These are phyloP conservation scores for Noccaea caerulescens DNA, from an alignment of 345 rosid genomes.

Conservation along the genomic window DNA sequence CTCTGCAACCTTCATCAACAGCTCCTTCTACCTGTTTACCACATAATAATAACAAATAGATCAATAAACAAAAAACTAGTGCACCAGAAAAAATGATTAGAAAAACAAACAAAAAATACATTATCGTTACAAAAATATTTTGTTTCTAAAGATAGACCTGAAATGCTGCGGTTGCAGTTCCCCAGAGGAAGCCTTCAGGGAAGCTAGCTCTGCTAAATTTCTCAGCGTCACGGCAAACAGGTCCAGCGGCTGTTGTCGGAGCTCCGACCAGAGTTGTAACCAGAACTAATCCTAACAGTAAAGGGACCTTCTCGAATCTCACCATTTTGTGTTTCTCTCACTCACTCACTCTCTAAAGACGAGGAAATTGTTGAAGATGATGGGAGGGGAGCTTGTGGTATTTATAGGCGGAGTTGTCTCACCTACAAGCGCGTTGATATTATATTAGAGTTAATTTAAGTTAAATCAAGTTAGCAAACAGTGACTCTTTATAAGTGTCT, in stretches of 20 bases:
- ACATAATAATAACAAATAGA: not conserved
- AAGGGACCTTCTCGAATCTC: constrained; percentile 34
- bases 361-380: constrained; percentile 23
- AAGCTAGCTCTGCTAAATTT: constrained; percentile 40
- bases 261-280: constrained; percentile 32
- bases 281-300: constrained; percentile 36
- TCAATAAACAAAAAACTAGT: not conserved
- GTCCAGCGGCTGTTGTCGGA: constrained; percentile 39
- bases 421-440: not conserved
- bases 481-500: not conserved
- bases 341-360: not conserved
- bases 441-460: not conserved
- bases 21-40: constrained; percentile 42
- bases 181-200: constrained; percentile 43
- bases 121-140: too few relatives aligned
- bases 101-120: not conserved
- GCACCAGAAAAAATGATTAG: not conserved
- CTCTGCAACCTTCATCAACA: constrained; percentile 43
- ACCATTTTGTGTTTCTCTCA: constrained; percentile 36
- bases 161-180: constrained; percentile 43
- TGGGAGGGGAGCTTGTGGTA: constrained; percentile 14
- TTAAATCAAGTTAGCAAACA: not conserved
- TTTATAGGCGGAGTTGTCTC: constrained; percentile 28
- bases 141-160: constrained; percentile 29
- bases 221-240: constrained; percentile 32